Evolutionary conservation across 2,329 filamentous ascomycete species (phyloP).

Genomic region (Penicillium sp.): DNA sequence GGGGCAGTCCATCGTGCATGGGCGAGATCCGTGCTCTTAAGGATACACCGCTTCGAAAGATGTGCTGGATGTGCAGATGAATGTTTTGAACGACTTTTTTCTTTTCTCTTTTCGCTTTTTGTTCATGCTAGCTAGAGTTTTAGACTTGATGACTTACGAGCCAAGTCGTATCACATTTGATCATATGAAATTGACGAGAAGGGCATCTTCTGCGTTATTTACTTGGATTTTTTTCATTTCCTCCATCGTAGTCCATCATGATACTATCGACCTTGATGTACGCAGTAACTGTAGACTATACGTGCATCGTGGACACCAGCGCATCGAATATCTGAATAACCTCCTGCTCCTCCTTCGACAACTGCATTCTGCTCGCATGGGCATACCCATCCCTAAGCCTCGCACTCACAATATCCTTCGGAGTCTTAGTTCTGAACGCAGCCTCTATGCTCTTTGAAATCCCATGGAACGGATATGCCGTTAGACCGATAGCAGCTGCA

Average conservation of each 20-base stretch:
- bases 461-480: conserved; percentile 23
- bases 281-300: background rate
- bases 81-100: background rate
- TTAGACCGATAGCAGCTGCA: conserved; percentile 19
- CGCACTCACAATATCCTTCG: conserved; percentile 17
- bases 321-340: conserved; percentile 17
- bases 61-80: background rate
- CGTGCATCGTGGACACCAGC: conserved; percentile 5
- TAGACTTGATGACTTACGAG: background rate
- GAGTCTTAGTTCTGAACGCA: conserved; percentile 16
- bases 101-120: background rate
- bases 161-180: background rate
- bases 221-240: background rate
- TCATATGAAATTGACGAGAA: background rate
- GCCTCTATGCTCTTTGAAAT: conserved; percentile 22
- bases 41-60: background rate
- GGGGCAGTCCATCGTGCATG: background rate
- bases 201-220: background rate
- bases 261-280: no score
- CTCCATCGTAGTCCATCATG: background rate
- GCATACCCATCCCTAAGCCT: conserved; percentile 16
- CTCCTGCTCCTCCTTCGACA: conserved; percentile 14
- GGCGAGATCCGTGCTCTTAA: background rate
- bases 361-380: conserved; percentile 9
- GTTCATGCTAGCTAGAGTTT: background rate